Evolutionary conservation across 441 rosid genomes (phyloP).

Genomic region (Hura crepitans): DNA sequence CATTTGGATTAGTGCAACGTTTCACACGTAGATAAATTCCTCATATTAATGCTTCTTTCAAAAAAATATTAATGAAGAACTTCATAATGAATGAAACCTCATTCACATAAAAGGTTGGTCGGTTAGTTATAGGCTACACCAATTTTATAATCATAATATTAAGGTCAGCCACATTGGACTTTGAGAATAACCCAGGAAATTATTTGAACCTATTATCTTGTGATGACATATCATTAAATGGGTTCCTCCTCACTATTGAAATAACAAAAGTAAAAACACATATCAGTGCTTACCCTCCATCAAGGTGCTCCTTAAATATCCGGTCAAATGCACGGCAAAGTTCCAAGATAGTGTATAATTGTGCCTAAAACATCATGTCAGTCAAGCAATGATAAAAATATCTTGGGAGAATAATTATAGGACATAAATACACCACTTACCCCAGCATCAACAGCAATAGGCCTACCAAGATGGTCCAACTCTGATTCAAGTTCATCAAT

Average conservation of each 20-base stretch:
- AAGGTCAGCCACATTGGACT: not conserved
- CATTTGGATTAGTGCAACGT: not conserved
- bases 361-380: slow-evolving; percentile 47
- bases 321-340: slow-evolving; percentile 88
- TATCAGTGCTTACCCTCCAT: slow-evolving; percentile 67
- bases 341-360: slow-evolving; percentile 77
- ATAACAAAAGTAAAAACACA: not conserved
- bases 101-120: not conserved
- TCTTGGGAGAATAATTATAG: not conserved
- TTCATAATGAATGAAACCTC: too few relatives aligned
- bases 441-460: slow-evolving; percentile 89
- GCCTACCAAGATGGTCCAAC: slow-evolving; percentile 87
- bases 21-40: not conserved
- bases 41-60: not conserved
- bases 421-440: slow-evolving; percentile 38
- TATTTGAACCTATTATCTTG: not conserved
- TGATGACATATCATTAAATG: not conserved
- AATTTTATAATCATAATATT: not conserved
- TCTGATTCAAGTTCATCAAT: slow-evolving; percentile 93
- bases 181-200: not conserved
- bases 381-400: slow-evolving; percentile 8
- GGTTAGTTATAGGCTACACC: not conserved
- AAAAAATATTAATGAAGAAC: not conserved
- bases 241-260: not conserved
- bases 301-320: slow-evolving; percentile 88